Conservation (phyloP, 352 stramenopile species). For the Vaucheria bursata region DNA sequence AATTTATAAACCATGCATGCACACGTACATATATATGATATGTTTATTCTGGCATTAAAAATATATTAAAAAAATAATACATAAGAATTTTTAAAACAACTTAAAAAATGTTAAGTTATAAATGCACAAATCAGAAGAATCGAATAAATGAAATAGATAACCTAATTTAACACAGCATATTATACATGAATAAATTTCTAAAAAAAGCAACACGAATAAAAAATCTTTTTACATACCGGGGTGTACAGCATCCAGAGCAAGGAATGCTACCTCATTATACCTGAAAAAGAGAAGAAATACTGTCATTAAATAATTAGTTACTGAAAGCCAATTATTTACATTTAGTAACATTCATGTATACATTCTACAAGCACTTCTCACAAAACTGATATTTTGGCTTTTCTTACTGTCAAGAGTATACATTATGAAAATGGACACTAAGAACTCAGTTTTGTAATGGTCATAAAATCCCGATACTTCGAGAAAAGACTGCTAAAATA, state of each 20-base stretch:
- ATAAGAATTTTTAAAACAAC: too few species aligned
- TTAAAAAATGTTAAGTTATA: too few species aligned
- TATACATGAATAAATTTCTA: too few species aligned
- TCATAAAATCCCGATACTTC: background rate
- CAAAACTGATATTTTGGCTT: background rate
- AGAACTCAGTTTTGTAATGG: background rate
- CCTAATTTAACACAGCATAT: too few species aligned
- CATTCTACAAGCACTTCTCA: background rate
- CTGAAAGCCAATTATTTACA: background rate
- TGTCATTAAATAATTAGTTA: background rate
- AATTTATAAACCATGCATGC: too few species aligned
- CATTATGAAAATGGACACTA: background rate
- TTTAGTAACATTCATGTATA: background rate
- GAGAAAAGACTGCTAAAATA: background rate
- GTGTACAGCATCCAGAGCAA: slow-evolving; percentile 2
- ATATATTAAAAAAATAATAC: too few species aligned
- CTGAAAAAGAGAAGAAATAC: background rate
- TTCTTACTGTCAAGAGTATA: background rate
- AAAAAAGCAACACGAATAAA: too few species aligned
- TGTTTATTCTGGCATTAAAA: too few species aligned
- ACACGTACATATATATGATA: too few species aligned
- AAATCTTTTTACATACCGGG: background rate
- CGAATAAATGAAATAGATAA: too few species aligned
- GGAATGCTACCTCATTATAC: slow-evolving; percentile 18
- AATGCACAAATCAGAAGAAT: too few species aligned